These are phyloP conservation scores for Zelopaecilomyces penicillatus DNA, from an alignment of 2,329 filamentous ascomycete species.

Conservation along the genomic window DNA sequence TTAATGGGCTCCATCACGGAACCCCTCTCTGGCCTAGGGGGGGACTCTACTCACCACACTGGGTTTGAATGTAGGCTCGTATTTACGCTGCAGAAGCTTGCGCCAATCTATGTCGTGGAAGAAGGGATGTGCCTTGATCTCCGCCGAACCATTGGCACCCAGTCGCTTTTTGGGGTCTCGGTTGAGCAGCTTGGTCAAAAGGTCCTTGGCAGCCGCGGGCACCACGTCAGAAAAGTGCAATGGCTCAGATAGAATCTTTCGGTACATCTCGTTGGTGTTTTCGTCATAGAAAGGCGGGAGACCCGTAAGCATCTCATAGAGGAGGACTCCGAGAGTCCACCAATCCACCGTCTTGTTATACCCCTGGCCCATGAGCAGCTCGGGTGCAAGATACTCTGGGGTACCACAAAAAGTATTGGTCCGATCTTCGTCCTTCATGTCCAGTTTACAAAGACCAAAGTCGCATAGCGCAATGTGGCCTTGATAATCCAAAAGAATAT, in stretches of 20 bases:
- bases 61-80: slow-evolving; percentile 96
- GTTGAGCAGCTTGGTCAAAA: slow-evolving; percentile 83
- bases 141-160: slow-evolving; percentile 85
- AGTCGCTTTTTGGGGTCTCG: slow-evolving; percentile 84
- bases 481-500: slow-evolving; percentile 94
- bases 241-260: slow-evolving; percentile 94
- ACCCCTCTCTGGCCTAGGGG: background rate
- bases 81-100: slow-evolving; percentile 93
- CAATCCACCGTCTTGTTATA: slow-evolving; percentile 98
- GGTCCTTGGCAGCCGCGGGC: slow-evolving; percentile 84
- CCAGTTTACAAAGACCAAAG: slow-evolving; percentile 94
- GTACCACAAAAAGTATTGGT: slow-evolving; percentile 99
- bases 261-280: slow-evolving; percentile 99
- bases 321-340: slow-evolving; percentile 95
- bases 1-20: too few relatives aligned
- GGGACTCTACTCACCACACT: slow-evolving; percentile 65
- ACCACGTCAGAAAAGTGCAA: slow-evolving; percentile 95
- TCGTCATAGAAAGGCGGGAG: slow-evolving; percentile 97
- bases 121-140: slow-evolving; percentile 98
- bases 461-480: slow-evolving; percentile 97
- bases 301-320: slow-evolving; percentile 98
- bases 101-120: slow-evolving; percentile 99
- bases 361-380: slow-evolving; percentile 84
- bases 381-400: slow-evolving; percentile 92
- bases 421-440: slow-evolving; percentile 98